phyloP scores from a whole-genome alignment of 805 yeast genomes.

The Pichia deserticola region DNA sequence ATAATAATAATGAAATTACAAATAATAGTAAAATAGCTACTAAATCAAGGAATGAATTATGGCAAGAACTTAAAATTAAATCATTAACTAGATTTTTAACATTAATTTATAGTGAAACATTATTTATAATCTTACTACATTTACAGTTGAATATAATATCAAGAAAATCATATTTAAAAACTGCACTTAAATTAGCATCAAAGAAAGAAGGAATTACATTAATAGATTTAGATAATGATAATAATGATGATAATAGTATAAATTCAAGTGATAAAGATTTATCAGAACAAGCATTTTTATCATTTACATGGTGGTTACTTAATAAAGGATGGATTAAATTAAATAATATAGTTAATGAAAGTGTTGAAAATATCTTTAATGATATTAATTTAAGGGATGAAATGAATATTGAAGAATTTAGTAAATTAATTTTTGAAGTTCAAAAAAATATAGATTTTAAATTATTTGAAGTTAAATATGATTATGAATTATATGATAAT shows the following conservation, averaged over 20 bases:
- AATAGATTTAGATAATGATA: slow-evolving; percentile 16
- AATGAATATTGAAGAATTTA: slow-evolving; percentile 55
- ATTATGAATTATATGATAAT: slow-evolving; percentile 3
- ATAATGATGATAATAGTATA: slow-evolving; percentile 18
- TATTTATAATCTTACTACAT: slow-evolving; percentile 71
- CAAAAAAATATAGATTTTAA: slow-evolving; percentile 22
- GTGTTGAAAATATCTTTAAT: slow-evolving; percentile 55
- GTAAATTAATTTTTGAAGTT: slow-evolving; percentile 33
- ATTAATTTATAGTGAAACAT: slow-evolving; percentile 57
- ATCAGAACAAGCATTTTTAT: slow-evolving; percentile 74
- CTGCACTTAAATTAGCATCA: slow-evolving; percentile 67
- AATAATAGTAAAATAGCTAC: background rate
- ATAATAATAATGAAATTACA: background rate
- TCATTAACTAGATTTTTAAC: slow-evolving; percentile 70
- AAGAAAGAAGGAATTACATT: slow-evolving; percentile 28
- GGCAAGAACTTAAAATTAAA: slow-evolving; percentile 75
- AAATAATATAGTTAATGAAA: slow-evolving; percentile 42
- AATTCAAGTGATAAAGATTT: slow-evolving; percentile 28
- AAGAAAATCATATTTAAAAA: slow-evolving; percentile 73
- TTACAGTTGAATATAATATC: slow-evolving; percentile 85
- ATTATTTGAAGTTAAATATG: slow-evolving; percentile 3
- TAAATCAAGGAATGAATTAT: slow-evolving; percentile 56
- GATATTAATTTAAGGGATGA: slow-evolving; percentile 67
- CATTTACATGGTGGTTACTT: slow-evolving; percentile 89
- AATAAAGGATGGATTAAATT: slow-evolving; percentile 75